Base-by-base conservation (phyloP, 2,329 filamentous ascomycete species). In the Aspergillus sp. region DNA sequence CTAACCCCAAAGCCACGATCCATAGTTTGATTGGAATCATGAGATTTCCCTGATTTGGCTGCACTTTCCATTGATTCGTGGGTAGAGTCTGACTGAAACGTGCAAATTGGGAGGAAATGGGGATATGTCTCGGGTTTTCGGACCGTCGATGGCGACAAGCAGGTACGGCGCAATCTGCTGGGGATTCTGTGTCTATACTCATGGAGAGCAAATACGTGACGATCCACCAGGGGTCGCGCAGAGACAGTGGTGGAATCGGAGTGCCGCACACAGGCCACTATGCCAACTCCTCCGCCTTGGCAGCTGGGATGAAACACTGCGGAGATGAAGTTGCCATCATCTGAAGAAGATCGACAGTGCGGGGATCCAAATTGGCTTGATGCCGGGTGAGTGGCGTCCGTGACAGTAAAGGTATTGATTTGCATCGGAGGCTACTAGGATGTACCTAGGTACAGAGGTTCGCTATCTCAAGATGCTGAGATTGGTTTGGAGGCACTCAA, bases 221-320 rank as follows among this genome's bases (percentile, higher is more conserved):
- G 32, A n/a, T 21, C 13, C 11, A 17, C 36, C 25, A 21, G 40
- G 16, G 19, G 31, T 49, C 41, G n/a, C 31, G 34, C 34, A 25
- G 38, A 14, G 29, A n/a, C 23, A 42, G 23, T 31, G 17, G 19
- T 49, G 21, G 46, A 48, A 48, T 36, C 32, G n/a, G 32, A 36
- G 16, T 17, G 16, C 32, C 29, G 29, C 7, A 11, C n/a, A 40
- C 16, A 40, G 9, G 36, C 5, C 10, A 11, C 36, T 5, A 42
- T 19, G 4, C 23, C 47, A n/a, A 19, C 36, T 31, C 34, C 25
- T 17, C 31, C 46, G 32, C 34, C 51, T 53, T 53, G 51, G 51
- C 42, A 13, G 14, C 29, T 53, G 34, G 47, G 21, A 17, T 49
- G 51, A 58, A 58, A 58, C 51, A 45, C 53, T 50, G 61, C 60